These are phyloP conservation scores for Blastobotrys aristatus DNA, from an alignment of 1,139 yeast species.

Conservation along the genomic window DNA sequence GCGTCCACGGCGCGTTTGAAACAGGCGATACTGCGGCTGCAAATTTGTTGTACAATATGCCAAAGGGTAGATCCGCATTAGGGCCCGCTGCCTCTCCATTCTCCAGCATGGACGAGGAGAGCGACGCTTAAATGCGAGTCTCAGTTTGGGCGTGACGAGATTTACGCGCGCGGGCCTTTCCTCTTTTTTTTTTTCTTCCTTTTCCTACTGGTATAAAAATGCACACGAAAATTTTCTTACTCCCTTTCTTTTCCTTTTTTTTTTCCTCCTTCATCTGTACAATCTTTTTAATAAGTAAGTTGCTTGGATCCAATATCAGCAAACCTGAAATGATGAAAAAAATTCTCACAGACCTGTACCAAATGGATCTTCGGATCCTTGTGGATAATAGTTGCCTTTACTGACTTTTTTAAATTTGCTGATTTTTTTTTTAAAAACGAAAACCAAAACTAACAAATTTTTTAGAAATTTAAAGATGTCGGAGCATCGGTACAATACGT, in stretches of 20 bases:
- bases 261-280: neutral
- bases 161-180: neutral
- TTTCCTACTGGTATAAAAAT: too few relatives aligned
- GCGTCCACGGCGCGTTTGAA: conserved; percentile 78
- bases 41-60: conserved; percentile 2
- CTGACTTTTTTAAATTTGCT: neutral
- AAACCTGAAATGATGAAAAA: conserved; percentile 13
- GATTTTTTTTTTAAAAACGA: neutral
- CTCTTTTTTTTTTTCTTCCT: too few relatives aligned
- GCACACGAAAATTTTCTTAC: too few relatives aligned
- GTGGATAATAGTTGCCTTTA: conserved; percentile 13
- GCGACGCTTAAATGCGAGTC: neutral
- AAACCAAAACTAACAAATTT: neutral
- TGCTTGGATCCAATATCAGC: too few relatives aligned
- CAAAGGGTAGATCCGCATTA: neutral
- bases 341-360: conserved; percentile 15
- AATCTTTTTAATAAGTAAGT: too few relatives aligned
- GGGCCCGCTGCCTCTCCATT: neutral
- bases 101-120: neutral
- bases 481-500: too few relatives aligned
- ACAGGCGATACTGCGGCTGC: conserved; percentile 44
- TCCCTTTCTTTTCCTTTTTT: neutral
- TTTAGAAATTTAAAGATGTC: too few relatives aligned
- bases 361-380: conserved; percentile 7
- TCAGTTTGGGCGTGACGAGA: neutral